Conservation (phyloP, 2,329 filamentous ascomycete species). For the Stagonosporopsis cucurbitacearum region DNA sequence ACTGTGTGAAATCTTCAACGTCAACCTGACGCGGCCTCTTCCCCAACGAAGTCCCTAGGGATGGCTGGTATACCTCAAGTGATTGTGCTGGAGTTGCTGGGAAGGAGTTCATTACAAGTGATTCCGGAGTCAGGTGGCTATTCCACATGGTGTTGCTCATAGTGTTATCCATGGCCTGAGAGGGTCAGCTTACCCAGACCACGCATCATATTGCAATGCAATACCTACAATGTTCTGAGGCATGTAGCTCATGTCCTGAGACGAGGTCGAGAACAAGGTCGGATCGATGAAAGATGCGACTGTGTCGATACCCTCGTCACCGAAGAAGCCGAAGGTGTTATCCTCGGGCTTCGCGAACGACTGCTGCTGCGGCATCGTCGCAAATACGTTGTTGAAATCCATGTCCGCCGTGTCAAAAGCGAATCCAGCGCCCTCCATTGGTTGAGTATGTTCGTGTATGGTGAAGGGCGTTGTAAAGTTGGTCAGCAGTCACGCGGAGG, state of each 20-base stretch:
- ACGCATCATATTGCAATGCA: background rate
- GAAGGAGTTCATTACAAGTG: constrained; percentile 30
- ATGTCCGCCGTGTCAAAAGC: constrained; percentile 40
- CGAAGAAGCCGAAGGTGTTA: constrained; percentile 43
- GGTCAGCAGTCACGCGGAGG: constrained; percentile 31
- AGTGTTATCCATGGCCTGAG: constrained; percentile 44
- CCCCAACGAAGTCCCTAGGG: constrained; percentile 24
- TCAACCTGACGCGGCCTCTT: constrained; percentile 44
- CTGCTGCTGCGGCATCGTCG: constrained; percentile 28
- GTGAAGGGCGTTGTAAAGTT: constrained; percentile 19
- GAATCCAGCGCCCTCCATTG: constrained; percentile 41
- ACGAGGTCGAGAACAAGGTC: constrained; percentile 25
- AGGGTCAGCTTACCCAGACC: constrained; percentile 14
- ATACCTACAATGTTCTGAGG: constrained; percentile 40
- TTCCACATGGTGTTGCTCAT: constrained; percentile 34
- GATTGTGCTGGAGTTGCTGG: constrained; percentile 36
- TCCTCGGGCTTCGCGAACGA: constrained; percentile 40
- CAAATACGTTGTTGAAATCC: constrained; percentile 40
- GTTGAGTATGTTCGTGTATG: constrained; percentile 15
- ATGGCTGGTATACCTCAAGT: constrained; percentile 34
- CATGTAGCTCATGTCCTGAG: constrained; percentile 35
- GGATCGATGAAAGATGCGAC: constrained; percentile 32
- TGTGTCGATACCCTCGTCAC: constrained; percentile 47
- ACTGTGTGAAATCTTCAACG: constrained; percentile 39
- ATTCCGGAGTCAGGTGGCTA: constrained; percentile 31